phyloP scores from a whole-genome alignment of 139 green algal species.

The Coelastrella sp. region DNA sequence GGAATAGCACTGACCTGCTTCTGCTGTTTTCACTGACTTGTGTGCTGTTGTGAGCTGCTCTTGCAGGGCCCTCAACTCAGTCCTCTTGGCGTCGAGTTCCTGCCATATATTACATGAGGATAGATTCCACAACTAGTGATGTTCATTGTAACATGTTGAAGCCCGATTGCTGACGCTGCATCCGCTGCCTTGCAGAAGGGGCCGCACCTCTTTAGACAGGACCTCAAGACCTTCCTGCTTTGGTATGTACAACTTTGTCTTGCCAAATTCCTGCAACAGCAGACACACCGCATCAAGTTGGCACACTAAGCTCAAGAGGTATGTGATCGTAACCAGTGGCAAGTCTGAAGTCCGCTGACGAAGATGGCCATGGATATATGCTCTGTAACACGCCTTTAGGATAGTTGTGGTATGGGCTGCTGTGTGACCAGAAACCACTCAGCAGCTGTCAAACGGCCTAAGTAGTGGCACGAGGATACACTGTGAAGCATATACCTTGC shows the following conservation, averaged over 20 bases:
- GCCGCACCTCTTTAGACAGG: constrained; percentile 69
- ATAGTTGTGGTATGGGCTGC: too few relatives aligned
- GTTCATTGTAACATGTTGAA: too few relatives aligned
- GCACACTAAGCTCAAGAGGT: too few relatives aligned
- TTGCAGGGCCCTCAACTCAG: constrained; percentile 44
- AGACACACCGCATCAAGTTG: not conserved
- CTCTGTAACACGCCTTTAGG: too few relatives aligned
- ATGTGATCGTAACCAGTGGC: too few relatives aligned
- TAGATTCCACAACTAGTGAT: not conserved
- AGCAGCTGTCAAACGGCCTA: too few relatives aligned
- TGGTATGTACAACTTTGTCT: constrained; percentile 85
- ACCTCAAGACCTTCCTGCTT: constrained; percentile 65
- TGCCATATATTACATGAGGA: constrained; percentile 46
- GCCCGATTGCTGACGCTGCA: too few relatives aligned
- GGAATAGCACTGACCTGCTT: constrained; percentile 36
- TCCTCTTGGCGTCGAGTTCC: constrained; percentile 60
- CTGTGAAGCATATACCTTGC: constrained; percentile 63
- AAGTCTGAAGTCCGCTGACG: too few relatives aligned
- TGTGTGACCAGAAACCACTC: too few relatives aligned
- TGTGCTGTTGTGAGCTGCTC: constrained; percentile 44
- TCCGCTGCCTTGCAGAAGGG: too few relatives aligned
- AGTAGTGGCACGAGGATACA: too few relatives aligned
- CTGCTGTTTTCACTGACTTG: constrained; percentile 26
- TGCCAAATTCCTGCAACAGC: constrained; percentile 80
- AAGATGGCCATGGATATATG: too few relatives aligned